Percentiles rank a stretch among this genome's conserved stretches.
Conservation (phyloP, 805 yeast genomes). For the Ogataea dorogensis region DNA sequence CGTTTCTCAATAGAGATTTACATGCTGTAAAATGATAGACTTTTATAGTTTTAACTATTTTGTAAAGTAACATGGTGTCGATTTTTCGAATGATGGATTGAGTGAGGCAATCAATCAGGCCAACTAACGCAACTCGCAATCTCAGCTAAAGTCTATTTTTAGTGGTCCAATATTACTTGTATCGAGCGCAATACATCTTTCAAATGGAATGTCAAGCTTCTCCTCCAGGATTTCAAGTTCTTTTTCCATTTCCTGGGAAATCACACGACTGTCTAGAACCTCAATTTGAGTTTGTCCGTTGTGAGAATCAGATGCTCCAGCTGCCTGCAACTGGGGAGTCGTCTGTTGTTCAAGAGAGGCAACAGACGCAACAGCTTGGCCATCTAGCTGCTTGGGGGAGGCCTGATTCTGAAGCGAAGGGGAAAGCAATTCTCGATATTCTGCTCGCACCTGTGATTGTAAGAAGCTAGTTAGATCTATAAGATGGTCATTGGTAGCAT, state of each 20-base stretch:
- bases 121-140: neutral
- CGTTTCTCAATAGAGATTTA: conserved; percentile 29
- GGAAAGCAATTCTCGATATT: conserved; percentile 2
- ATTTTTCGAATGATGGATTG: neutral
- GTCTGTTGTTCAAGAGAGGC: conserved; percentile 14
- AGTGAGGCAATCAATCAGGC: too few species aligned
- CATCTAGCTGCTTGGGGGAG: conserved; percentile 1
- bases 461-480: conserved; percentile 30
- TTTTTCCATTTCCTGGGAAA: conserved; percentile 12
- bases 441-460: conserved; percentile 18
- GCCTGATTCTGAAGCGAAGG: conserved; percentile 6
- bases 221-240: conserved; percentile 15
- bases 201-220: conserved; percentile 9
- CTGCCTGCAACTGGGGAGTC: conserved; percentile 14
- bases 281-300: conserved; percentile 21
- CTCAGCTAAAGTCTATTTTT: conserved; percentile 14
- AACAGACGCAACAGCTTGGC: conserved; percentile 10
- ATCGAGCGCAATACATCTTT: conserved; percentile 10
- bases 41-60: conserved; percentile 1
- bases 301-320: conserved; percentile 10
- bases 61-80: neutral
- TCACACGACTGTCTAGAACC: conserved; percentile 11
- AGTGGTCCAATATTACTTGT: conserved; percentile 15
- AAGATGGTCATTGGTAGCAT: conserved; percentile 34
- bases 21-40: too few species aligned